phyloP scores from a whole-genome alignment of 371 early-diverging fungal species.

The Apophysomyces variabilis region DNA sequence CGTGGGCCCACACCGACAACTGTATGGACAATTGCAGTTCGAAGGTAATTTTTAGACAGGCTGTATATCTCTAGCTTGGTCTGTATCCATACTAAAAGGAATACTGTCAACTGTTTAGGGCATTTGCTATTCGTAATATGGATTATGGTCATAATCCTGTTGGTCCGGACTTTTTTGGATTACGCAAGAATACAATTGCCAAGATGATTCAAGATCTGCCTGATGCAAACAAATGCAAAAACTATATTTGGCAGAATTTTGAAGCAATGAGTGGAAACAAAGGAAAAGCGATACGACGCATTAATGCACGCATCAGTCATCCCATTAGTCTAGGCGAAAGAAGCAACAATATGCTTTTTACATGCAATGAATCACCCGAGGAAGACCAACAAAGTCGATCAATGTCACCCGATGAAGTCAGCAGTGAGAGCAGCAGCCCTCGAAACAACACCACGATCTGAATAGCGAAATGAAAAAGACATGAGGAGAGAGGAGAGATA shows the following conservation, averaged over 20 bases:
- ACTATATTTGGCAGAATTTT: conserved; percentile 74
- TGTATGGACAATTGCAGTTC: conserved; percentile 46
- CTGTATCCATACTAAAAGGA: no score
- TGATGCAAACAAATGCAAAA: conserved; percentile 70
- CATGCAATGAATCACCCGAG: conserved; percentile 6
- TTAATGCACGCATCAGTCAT: conserved; percentile 13
- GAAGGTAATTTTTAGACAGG: conserved; percentile 23
- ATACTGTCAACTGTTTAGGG: conserved; percentile 15
- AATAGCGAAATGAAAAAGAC: conserved; percentile 5
- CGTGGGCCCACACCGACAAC: conserved; percentile 45
- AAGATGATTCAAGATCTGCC: conserved; percentile 90
- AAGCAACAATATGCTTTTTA: background rate
- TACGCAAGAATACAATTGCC: conserved; percentile 83
- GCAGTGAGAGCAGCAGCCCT: background rate
- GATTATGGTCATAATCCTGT: conserved; percentile 80
- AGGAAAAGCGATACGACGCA: conserved; percentile 15
- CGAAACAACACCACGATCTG: conserved; percentile 2
- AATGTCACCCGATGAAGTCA: conserved; percentile 1
- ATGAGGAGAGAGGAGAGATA: conserved; percentile 11
- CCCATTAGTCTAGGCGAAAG: background rate
- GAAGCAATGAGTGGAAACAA: conserved; percentile 35
- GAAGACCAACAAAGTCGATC: conserved; percentile 4
- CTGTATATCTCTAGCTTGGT: background rate
- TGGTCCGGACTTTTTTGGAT: conserved; percentile 91
- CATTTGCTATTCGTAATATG: conserved; percentile 70